A percentile compares a stretch with the other conserved stretches of the same genome.
These are phyloP conservation scores for Myxozyma neotropica DNA, from an alignment of 805 yeast genomes.

Conservation along the genomic window DNA sequence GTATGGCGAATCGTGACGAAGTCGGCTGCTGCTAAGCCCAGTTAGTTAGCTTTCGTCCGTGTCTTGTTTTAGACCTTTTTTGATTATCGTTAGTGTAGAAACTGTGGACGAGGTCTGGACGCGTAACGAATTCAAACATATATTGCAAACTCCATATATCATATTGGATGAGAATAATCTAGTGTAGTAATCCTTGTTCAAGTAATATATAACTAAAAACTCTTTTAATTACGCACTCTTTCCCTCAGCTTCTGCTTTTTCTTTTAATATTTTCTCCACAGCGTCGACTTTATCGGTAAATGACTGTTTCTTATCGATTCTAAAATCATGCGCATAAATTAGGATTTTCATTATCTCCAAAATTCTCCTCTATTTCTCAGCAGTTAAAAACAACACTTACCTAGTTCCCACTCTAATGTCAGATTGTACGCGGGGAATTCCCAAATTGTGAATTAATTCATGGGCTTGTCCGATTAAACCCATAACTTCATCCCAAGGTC, in stretches of 20 bases:
- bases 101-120: no score
- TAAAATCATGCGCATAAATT: neutral
- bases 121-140: no score
- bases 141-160: neutral
- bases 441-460: constrained; percentile 67
- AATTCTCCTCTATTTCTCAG: neutral
- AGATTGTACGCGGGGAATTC: constrained; percentile 77
- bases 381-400: constrained; percentile 35
- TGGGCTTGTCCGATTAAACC: constrained; percentile 77
- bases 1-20: constrained; percentile 1
- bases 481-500: constrained; percentile 91
- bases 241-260: constrained; percentile 12
- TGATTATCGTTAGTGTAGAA: no score
- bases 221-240: neutral
- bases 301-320: constrained; percentile 33
- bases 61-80: no score
- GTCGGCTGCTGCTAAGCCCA: neutral
- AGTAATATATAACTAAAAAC: neutral
- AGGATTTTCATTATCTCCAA: no score
- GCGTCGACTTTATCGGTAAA: constrained; percentile 32
- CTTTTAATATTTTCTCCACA: constrained; percentile 30
- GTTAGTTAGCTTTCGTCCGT: no score
- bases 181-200: no score
- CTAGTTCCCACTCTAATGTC: constrained; percentile 84
- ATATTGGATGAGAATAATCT: no score